These are phyloP conservation scores for Leptographium radiaticola DNA, from an alignment of 2,329 filamentous ascomycete genomes.

Conservation along the genomic window DNA sequence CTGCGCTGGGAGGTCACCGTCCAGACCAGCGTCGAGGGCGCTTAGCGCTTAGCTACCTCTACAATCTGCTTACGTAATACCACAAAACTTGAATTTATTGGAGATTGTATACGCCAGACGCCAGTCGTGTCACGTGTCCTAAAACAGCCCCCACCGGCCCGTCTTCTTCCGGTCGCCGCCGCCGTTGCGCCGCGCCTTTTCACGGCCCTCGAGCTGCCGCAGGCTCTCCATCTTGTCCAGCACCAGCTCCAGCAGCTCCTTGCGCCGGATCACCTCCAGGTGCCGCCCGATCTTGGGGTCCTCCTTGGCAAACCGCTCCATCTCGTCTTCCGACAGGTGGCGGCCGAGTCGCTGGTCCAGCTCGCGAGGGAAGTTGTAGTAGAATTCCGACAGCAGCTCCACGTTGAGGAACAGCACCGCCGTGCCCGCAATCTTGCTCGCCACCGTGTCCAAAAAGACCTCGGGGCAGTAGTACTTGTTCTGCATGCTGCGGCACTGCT, in stretches of 20 bases:
- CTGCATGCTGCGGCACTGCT: slow-evolving; percentile 68
- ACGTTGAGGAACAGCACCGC: slow-evolving; percentile 96
- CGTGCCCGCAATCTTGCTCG: slow-evolving; percentile 85
- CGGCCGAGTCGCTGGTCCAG: slow-evolving; percentile 77
- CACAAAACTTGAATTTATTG: too few relatives aligned
- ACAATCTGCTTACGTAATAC: too few relatives aligned
- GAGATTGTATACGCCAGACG: too few relatives aligned
- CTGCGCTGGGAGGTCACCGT: slow-evolving; percentile 89
- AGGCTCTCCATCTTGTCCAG: slow-evolving; percentile 92
- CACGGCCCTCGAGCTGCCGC: slow-evolving; percentile 66
- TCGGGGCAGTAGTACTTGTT: slow-evolving; percentile 98
- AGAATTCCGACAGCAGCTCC: slow-evolving; percentile 91
- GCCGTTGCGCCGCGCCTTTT: slow-evolving; percentile 31
- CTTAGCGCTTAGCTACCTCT: slow-evolving; percentile 9
- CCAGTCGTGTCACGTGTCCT: background rate
- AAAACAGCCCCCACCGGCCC: slow-evolving; percentile 10
- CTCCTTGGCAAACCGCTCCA: slow-evolving; percentile 85
- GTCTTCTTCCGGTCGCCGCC: slow-evolving; percentile 5
- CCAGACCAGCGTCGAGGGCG: slow-evolving; percentile 45
- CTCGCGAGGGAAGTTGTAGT: slow-evolving; percentile 92
- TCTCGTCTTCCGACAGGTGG: slow-evolving; percentile 62
- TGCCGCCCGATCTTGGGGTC: slow-evolving; percentile 83
- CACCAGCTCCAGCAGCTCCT: slow-evolving; percentile 85
- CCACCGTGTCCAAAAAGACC: slow-evolving; percentile 93
- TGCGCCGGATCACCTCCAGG: slow-evolving; percentile 80